Percentiles rank a stretch among this genome's conserved stretches.
Conservation (phyloP, 306 rosid genomes). For the Hylodesmum podocarpum region DNA sequence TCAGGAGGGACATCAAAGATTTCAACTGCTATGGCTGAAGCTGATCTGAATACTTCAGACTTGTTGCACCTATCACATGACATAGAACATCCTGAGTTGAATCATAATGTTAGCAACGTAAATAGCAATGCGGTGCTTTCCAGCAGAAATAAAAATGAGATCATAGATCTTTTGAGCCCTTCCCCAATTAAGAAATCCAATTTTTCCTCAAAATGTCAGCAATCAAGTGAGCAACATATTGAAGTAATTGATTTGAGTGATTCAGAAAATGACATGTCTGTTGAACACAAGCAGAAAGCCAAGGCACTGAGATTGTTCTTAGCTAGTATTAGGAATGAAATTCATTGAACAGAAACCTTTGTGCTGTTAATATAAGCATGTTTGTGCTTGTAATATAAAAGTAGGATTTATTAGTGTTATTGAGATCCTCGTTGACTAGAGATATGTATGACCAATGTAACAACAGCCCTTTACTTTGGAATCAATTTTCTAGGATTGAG, state of each 20-base stretch:
- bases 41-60: constrained; percentile 26
- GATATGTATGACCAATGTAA: not conserved
- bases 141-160: constrained; percentile 35
- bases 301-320: constrained; percentile 66
- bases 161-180: constrained; percentile 75
- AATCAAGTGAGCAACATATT: constrained; percentile 31
- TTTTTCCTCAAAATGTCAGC: constrained; percentile 18
- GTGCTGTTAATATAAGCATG: not conserved
- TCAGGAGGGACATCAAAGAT: constrained; percentile 23
- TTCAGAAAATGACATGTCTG: constrained; percentile 61
- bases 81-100: constrained; percentile 7
- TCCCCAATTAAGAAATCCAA: constrained; percentile 47
- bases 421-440: not conserved
- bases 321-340: constrained; percentile 48
- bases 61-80: constrained; percentile 12
- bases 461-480: no score
- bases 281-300: constrained; percentile 64
- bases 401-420: not conserved
- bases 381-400: not conserved
- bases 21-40: constrained; percentile 30
- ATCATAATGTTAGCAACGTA: constrained; percentile 10
- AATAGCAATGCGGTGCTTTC: constrained; percentile 30
- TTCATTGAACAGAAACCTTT: constrained; percentile 23
- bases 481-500: no score
- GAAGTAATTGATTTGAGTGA: constrained; percentile 74